phyloP scores from a whole-genome alignment of 495 filamentous ascomycete species.

The Cenococcum geophilum region DNA sequence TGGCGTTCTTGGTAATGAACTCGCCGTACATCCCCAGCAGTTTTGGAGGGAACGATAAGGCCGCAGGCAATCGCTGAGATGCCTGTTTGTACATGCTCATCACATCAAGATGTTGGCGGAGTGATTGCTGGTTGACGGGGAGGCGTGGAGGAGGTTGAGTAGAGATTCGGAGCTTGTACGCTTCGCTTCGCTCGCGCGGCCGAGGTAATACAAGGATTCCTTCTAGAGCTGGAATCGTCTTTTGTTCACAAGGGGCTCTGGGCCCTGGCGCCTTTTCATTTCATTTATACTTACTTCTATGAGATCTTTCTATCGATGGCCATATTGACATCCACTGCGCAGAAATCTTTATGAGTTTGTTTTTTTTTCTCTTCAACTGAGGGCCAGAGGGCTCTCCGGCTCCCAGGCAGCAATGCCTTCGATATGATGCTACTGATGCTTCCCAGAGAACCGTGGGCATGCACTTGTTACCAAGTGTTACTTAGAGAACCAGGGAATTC shows the following conservation, averaged over 20 bases:
- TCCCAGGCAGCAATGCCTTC: too few relatives aligned
- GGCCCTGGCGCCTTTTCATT: too few relatives aligned
- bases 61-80: constrained; percentile 25
- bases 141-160: neutral
- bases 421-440: too few relatives aligned
- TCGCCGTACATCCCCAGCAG: constrained; percentile 78
- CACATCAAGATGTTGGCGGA: constrained; percentile 12
- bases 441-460: neutral
- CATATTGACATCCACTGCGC: too few relatives aligned
- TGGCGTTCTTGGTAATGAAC: constrained; percentile 90
- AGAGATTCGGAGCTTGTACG: neutral
- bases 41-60: constrained; percentile 55
- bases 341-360: too few relatives aligned
- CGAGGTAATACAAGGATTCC: too few relatives aligned
- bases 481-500: neutral
- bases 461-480: neutral
- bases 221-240: too few relatives aligned
- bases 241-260: too few relatives aligned
- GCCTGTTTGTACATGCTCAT: constrained; percentile 30
- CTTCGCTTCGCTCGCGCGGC: neutral
- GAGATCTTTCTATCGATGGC: too few relatives aligned
- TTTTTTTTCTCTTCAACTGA: too few relatives aligned
- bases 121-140: constrained; percentile 10
- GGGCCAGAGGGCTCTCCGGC: too few relatives aligned
- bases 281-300: too few relatives aligned